Conservation (phyloP, 2,329 filamentous ascomycete genomes). For the Aureobasidium musti region DNA sequence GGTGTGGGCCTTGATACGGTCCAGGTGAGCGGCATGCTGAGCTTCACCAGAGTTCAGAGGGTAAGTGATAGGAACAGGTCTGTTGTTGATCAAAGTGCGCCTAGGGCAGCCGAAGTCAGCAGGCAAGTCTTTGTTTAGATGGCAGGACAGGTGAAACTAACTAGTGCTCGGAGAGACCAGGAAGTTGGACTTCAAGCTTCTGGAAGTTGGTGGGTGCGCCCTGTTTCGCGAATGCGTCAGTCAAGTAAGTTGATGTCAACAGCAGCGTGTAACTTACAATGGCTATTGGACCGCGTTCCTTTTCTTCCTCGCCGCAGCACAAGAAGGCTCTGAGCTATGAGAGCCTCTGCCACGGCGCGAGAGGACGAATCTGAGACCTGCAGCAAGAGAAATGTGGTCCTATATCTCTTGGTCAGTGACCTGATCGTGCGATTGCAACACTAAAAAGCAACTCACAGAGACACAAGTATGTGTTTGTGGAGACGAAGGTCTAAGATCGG, state of each 20-base stretch:
- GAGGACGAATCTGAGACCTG: constrained; percentile 82
- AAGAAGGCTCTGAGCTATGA: constrained; percentile 58
- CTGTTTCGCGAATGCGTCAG: not conserved
- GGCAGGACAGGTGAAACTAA: not conserved
- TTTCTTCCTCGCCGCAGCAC: not conserved
- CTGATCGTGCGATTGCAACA: not conserved
- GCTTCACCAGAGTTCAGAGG: not conserved
- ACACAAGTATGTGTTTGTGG: constrained; percentile 72
- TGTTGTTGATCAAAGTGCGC: not conserved
- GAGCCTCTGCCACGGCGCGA: constrained; percentile 66
- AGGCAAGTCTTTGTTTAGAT: not conserved
- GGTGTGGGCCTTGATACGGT: not conserved
- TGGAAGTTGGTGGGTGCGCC: not conserved
- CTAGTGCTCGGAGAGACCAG: constrained; percentile 3
- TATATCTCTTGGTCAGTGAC: constrained; percentile 80
- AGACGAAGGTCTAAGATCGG: constrained; percentile 74
- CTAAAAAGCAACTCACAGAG: not conserved
- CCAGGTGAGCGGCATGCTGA: not conserved
- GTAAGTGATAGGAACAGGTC: not conserved
- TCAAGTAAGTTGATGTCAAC: not conserved
- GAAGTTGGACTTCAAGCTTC: not conserved
- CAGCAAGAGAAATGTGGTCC: constrained; percentile 81
- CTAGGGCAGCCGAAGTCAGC: not conserved
- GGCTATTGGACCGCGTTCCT: not conserved
- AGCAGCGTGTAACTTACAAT: constrained; percentile 4